A percentile compares a stretch with the other conserved stretches of the same genome.
Evolutionary conservation across 2,329 filamentous ascomycete species (phyloP).

Genomic region (Chaetomium strumarium): DNA sequence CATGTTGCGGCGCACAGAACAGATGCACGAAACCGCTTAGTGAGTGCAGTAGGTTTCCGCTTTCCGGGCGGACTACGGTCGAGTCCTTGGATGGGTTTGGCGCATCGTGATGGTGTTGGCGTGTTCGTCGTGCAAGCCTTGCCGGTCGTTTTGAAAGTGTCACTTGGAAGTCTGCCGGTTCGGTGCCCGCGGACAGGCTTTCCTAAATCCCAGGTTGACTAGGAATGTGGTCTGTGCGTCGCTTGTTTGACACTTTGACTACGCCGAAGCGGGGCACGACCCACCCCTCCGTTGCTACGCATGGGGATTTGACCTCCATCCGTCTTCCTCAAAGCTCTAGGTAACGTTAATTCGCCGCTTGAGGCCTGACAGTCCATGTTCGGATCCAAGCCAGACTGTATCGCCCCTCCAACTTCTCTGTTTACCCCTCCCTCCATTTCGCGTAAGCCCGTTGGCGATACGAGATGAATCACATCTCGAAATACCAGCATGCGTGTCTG

Average conservation of each 20-base stretch:
- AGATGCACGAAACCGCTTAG: conserved; percentile 2
- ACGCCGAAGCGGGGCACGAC: not conserved
- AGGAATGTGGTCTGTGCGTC: not conserved
- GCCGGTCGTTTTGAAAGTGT: not conserved
- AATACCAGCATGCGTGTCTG: not conserved
- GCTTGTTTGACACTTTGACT: not conserved
- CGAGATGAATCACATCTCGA: not conserved
- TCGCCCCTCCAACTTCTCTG: not conserved
- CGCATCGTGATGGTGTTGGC: conserved; percentile 5
- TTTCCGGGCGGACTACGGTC: not conserved
- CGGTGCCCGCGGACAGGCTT: not conserved
- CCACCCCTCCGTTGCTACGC: no score
- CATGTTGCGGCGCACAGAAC: conserved; percentile 36
- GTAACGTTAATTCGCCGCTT: no score
- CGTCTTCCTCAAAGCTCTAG: no score
- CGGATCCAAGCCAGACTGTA: not conserved
- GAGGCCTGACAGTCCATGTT: not conserved
- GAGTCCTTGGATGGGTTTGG: not conserved
- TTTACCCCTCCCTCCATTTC: no score
- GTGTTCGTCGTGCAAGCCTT: not conserved
- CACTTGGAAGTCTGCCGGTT: not conserved
- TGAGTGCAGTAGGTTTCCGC: not conserved
- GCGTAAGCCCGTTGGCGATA: not conserved
- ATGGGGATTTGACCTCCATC: no score
- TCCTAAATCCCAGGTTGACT: not conserved